phyloP scores from a whole-genome alignment of 2,329 filamentous ascomycete genomes.

The Colletotrichum godetiae region DNA sequence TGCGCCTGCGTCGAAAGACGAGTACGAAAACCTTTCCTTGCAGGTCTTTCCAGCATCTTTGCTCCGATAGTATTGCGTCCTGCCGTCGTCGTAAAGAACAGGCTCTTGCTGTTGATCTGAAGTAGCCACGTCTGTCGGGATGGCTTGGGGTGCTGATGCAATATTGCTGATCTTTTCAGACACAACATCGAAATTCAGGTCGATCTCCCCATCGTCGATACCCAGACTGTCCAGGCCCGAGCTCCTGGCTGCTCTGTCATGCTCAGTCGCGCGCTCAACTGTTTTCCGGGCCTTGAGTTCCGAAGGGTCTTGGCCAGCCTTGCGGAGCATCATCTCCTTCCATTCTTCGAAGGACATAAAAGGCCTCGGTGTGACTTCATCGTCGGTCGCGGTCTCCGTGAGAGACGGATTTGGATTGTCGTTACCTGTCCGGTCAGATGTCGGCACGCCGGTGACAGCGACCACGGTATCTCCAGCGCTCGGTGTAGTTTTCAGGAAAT shows the following conservation, averaged over 20 bases:
- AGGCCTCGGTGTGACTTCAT: slow-evolving; percentile 53
- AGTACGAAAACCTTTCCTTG: slow-evolving; percentile 97
- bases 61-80: slow-evolving; percentile 72
- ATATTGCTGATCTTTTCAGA: slow-evolving; percentile 52
- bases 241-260: slow-evolving; percentile 60
- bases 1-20: slow-evolving; percentile 96
- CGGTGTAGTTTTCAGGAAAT: neutral
- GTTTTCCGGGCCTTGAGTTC: slow-evolving; percentile 72
- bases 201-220: slow-evolving; percentile 84
- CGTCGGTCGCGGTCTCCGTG: slow-evolving; percentile 2
- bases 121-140: slow-evolving; percentile 22
- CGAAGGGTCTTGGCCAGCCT: slow-evolving; percentile 75
- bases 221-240: slow-evolving; percentile 83
- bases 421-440: neutral
- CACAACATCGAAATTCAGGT: slow-evolving; percentile 64
- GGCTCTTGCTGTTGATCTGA: slow-evolving; percentile 48
- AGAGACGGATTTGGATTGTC: neutral
- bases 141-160: slow-evolving; percentile 25
- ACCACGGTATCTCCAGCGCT: neutral
- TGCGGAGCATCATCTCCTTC: slow-evolving; percentile 93
- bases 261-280: slow-evolving; percentile 60
- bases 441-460: slow-evolving; percentile 35
- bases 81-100: slow-evolving; percentile 58
- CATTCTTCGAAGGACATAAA: slow-evolving; percentile 99
- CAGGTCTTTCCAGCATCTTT: slow-evolving; percentile 97